A percentile compares a stretch with the other conserved stretches of the same genome.
phyloP scores from a whole-genome alignment of 768 basidiomycete species.

The Collybiopsis luxurians region DNA sequence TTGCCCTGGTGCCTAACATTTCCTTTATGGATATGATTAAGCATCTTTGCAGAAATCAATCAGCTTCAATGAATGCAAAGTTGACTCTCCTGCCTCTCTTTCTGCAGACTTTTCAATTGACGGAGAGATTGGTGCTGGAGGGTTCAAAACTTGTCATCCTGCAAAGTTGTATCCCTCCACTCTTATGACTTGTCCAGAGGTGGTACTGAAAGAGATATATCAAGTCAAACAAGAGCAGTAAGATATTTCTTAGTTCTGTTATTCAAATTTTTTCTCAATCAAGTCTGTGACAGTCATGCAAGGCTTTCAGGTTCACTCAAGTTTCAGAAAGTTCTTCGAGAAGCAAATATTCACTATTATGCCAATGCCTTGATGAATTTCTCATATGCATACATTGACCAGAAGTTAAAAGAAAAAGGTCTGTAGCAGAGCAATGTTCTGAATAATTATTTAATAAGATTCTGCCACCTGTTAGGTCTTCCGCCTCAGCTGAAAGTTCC shows the following conservation, averaged over 20 bases:
- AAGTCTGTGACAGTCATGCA: neutral
- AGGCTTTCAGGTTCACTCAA: neutral
- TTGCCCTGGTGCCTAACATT: neutral
- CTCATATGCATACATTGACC: neutral
- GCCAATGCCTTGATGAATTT: neutral
- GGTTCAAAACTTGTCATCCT: constrained; percentile 2
- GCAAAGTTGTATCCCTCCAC: neutral
- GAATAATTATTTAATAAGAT: neutral
- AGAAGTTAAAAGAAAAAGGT: neutral
- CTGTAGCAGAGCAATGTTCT: neutral
- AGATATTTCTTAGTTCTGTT: too few species aligned
- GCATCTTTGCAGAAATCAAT: neutral
- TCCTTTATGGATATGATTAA: neutral
- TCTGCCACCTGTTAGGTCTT: neutral
- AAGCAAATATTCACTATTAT: constrained; percentile 2
- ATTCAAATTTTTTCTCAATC: neutral
- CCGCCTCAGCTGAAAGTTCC: neutral
- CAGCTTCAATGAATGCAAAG: neutral
- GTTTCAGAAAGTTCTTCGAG: neutral
- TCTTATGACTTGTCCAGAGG: neutral
- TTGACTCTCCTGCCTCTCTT: neutral
- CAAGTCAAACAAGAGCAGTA: too few species aligned
- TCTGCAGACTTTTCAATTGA: neutral
- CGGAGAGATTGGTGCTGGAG: neutral
- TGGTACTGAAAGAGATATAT: too few species aligned